Evolutionary conservation across 163 green algal species (phyloP).

Genomic region (Scenedesmus sp.): DNA sequence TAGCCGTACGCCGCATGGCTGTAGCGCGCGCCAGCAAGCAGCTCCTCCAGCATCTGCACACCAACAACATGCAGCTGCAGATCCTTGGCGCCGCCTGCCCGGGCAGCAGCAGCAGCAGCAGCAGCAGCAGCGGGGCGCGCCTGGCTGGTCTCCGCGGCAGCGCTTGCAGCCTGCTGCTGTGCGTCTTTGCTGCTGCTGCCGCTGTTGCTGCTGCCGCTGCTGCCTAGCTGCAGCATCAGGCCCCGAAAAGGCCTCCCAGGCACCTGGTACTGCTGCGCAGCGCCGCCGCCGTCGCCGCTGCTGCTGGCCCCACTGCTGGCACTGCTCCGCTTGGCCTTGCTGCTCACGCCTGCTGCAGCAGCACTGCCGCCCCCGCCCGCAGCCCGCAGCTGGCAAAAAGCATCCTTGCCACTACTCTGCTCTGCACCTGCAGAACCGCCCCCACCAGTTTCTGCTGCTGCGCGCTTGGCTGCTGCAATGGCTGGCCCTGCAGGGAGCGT

Average conservation of each 20-base stretch:
- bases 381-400: background rate
- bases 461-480: background rate
- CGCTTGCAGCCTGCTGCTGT: background rate
- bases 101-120: background rate
- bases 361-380: background rate
- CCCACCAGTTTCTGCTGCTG: background rate
- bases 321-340: constrained; percentile 1
- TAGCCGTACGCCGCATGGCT: constrained; percentile 81
- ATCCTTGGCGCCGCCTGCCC: background rate
- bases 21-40: constrained; percentile 75
- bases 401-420: background rate
- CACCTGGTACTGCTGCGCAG: background rate
- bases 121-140: no score
- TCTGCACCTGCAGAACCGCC: background rate
- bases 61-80: constrained; percentile 40
- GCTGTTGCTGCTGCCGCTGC: constrained; percentile 15
- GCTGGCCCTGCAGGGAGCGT: constrained; percentile 17
- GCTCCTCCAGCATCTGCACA: constrained; percentile 60
- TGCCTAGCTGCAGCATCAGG: constrained; percentile 21
- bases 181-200: background rate
- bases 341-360: background rate
- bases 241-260: constrained; percentile 1
- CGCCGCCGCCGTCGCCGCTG: background rate
- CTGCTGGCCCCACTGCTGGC: constrained; percentile 32
- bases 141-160: background rate